Base-by-base conservation (phyloP, 2,329 filamentous ascomycete genomes). In the Hymenoscyphus fructigenus region DNA sequence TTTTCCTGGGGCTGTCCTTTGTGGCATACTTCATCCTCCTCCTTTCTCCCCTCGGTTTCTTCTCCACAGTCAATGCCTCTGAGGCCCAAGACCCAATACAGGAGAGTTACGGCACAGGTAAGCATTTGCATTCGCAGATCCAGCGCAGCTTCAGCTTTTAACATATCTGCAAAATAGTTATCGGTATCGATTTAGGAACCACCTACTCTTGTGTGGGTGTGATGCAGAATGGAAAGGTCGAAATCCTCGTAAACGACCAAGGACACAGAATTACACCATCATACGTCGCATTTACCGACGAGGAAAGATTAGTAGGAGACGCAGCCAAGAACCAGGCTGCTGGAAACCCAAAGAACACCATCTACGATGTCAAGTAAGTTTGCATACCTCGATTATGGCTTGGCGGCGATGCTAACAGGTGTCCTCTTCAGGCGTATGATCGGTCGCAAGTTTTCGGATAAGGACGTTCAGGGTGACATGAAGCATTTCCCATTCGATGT, bases 401-500 rank as follows among this genome's bases (percentile, higher is more conserved):
- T 53, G 47, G 47, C 47, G 23, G 20, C 23, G 57, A 65, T 56
- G 68, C 79, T 81, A 74, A 80, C 72, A 65, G 28, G 32, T 56
- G 62, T 70, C 66, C 60, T 66, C 60, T 63, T 7, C 69, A 92
- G 90, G 83, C 91, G 91, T 78, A 80, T 95, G 75, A 93, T 95
- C 76, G 91, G 91, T 75, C 91, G 91, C 79, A 95, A 93, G 82
- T 93, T 84, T 79, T 81, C 82, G 60, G 91, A 95, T 78, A 91
- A 90, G 83, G 91, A 96, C 70, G 89, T 97, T 71, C 93, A 97
- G 83, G 85, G 84, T 77, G 95, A 99, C 78, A 86, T 95, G 78
- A 98, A 99, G 91, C 91, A 97, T 85, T 97, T 97, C 87, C 94
- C 95, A 76, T 99, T 94, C 90, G 92, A 92, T 83, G 91, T 99